phyloP scores from a whole-genome alignment of 306 rosid species.

The Medicago lupulina region DNA sequence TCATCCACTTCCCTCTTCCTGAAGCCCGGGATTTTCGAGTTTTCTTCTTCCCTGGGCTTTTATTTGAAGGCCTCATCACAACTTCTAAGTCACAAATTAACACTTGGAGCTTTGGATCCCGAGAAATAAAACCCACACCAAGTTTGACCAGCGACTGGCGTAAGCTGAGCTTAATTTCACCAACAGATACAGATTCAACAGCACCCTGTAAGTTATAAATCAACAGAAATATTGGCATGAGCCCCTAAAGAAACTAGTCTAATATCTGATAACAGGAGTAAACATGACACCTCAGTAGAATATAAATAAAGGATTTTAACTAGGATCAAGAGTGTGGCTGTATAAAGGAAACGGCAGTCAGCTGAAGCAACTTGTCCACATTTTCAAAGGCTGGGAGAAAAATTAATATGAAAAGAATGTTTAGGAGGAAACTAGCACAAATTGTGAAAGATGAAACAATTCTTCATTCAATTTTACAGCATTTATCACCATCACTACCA shows the following conservation, averaged over 20 bases:
- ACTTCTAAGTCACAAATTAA: conserved; percentile 93
- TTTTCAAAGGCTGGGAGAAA: conserved; percentile 32
- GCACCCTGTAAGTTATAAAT: conserved; percentile 73
- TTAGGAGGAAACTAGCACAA: conserved; percentile 35
- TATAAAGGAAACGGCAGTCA: conserved; percentile 22
- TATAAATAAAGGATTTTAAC: conserved; percentile 27
- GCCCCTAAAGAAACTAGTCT: conserved; percentile 35
- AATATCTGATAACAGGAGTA: conserved; percentile 41
- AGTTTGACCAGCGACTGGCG: conserved; percentile 89
- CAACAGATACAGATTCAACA: conserved; percentile 88
- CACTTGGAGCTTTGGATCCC: conserved; percentile 93
- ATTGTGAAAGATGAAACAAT: background rate
- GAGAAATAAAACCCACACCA: conserved; percentile 88
- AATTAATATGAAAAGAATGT: conserved; percentile 1
- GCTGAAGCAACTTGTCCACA: conserved; percentile 18
- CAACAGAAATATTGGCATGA: conserved; percentile 43
- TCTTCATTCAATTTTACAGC: conserved; percentile 36
- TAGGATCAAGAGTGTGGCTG: conserved; percentile 21
- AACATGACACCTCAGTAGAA: conserved; percentile 31
- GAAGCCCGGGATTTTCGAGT: conserved; percentile 70
- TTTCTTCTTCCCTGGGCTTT: conserved; percentile 60
- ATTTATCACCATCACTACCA: conserved; percentile 22
- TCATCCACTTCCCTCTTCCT: conserved; percentile 95
- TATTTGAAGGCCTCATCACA: conserved; percentile 83
- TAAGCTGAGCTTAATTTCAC: conserved; percentile 92